phyloP scores from a whole-genome alignment of 2,329 filamentous ascomycete genomes.

The Talaromyces sp. region DNA sequence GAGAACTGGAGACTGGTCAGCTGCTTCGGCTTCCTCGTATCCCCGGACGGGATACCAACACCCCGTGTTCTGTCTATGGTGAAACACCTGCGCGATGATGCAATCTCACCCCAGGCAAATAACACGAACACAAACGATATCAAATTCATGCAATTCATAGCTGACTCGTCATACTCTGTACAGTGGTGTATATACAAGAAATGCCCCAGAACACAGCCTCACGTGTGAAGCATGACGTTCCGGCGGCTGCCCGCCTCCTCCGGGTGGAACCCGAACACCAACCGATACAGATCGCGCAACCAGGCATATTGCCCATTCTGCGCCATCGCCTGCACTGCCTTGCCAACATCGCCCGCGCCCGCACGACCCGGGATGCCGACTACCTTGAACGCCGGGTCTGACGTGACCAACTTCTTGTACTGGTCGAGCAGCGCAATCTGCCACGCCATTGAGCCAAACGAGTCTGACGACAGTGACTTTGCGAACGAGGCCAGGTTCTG shows the following conservation, averaged over 20 bases:
- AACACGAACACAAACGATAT: not conserved
- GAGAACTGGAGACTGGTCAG: not conserved
- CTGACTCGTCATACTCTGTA: not conserved
- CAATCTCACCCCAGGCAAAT: not conserved
- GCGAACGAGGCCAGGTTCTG: conserved; percentile 67
- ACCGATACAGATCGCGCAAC: conserved; percentile 72
- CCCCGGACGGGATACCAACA: not conserved
- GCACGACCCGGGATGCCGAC: conserved; percentile 29
- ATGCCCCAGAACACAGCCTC: conserved; percentile 1
- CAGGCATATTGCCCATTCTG: conserved; percentile 69
- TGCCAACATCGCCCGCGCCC: conserved; percentile 67
- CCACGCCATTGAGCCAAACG: conserved; percentile 68
- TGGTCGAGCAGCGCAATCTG: conserved; percentile 68
- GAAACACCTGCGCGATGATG: not conserved
- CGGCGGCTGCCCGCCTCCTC: conserved; percentile 70
- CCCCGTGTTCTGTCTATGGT: not conserved
- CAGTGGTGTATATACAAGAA: not conserved
- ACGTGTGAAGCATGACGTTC: conserved; percentile 44
- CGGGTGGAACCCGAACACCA: conserved; percentile 78
- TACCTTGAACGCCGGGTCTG: conserved; percentile 61
- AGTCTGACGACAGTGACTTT: conserved; percentile 66
- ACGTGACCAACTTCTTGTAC: conserved; percentile 74
- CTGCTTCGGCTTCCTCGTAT: not conserved
- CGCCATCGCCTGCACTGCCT: conserved; percentile 71
- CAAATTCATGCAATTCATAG: not conserved